Percentiles rank a stretch among this genome's conserved stretches.
Evolutionary conservation across 2,329 filamentous ascomycete species (phyloP).

Genomic region (Xylaria sp.): DNA sequence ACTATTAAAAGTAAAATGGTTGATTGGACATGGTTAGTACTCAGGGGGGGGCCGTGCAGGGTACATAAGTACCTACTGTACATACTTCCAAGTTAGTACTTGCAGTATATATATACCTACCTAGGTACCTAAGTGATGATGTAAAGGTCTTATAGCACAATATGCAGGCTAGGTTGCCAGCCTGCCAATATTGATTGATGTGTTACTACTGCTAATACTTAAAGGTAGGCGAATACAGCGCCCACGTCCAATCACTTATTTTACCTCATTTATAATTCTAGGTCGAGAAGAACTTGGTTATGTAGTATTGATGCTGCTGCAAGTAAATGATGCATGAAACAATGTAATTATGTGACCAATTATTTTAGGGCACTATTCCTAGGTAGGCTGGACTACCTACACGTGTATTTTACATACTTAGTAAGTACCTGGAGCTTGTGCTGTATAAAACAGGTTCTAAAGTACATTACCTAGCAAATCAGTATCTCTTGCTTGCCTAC

Average conservation of each 20-base stretch:
- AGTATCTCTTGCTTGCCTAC: too few species aligned
- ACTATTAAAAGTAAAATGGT: conserved; percentile 29
- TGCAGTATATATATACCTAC: background rate
- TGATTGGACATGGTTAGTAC: conserved; percentile 10
- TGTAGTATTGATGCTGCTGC: background rate
- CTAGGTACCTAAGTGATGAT: conserved; percentile 3
- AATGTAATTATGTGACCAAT: background rate
- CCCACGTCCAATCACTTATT: background rate
- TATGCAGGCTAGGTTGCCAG: background rate
- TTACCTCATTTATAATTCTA: background rate
- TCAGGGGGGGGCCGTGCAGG: background rate
- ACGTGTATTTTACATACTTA: too few species aligned
- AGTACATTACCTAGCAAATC: too few species aligned
- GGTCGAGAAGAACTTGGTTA: too few species aligned
- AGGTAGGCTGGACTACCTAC: background rate
- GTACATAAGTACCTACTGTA: background rate
- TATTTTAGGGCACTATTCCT: background rate
- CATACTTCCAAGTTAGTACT: too few species aligned
- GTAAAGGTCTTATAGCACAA: background rate
- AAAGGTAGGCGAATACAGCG: background rate
- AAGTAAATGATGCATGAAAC: background rate
- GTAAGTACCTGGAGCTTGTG: background rate
- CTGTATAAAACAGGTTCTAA: too few species aligned
- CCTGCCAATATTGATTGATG: background rate
- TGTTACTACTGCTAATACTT: background rate